Conservation (phyloP, 306 rosid genomes). For the Herpetospermum pedunculosum region DNA sequence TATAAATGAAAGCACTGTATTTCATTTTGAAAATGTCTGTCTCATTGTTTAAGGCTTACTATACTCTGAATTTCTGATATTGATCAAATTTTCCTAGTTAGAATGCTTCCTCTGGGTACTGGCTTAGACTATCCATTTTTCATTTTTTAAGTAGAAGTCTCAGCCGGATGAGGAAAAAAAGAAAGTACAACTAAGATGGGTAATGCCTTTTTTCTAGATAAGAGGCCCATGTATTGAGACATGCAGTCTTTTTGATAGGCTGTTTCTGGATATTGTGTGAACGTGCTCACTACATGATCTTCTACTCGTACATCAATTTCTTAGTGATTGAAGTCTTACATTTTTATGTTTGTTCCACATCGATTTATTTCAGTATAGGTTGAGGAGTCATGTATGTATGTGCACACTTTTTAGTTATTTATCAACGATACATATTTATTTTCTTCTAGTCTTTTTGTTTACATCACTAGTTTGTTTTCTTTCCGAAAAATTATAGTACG, state of each 20-base stretch:
- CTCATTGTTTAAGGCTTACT: background rate
- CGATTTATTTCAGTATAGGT: background rate
- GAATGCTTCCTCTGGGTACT: background rate
- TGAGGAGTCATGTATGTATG: background rate
- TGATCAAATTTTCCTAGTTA: background rate
- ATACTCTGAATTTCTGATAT: background rate
- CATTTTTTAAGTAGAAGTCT: background rate
- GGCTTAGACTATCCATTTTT: background rate
- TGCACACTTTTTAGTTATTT: background rate
- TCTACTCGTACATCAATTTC: background rate
- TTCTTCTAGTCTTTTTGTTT: background rate
- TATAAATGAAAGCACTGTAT: constrained; percentile 1
- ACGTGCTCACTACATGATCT: background rate
- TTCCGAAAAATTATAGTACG: background rate
- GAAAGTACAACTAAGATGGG: background rate
- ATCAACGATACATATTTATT: background rate
- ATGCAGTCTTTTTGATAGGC: background rate
- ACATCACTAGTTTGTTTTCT: background rate
- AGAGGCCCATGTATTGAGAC: background rate
- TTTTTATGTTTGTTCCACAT: background rate
- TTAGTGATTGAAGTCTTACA: background rate
- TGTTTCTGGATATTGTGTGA: background rate
- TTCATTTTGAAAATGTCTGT: background rate
- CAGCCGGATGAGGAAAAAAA: background rate
- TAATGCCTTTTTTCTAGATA: background rate